Base-by-base conservation (phyloP, 768 basidiomycete species). In the Leccinum obscurum region DNA sequence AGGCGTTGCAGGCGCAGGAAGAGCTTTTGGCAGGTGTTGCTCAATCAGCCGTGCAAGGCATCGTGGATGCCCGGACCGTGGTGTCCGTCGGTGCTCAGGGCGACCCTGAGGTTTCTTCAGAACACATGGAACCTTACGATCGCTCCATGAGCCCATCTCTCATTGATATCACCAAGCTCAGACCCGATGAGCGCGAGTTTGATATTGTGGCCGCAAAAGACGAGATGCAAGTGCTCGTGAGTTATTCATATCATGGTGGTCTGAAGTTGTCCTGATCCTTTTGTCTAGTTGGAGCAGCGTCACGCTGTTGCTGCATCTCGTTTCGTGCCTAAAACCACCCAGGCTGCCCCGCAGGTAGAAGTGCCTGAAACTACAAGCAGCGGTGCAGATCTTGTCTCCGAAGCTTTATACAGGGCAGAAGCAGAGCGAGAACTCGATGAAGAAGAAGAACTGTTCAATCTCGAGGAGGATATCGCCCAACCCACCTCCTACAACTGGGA, bases 401-500 rank as follows among this genome's bases (percentile, higher is more conserved):
- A 98, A 70, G 92, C 93, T 11, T 75, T 95, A 55, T 95, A 95
- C 68, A 86, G 92, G 66, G 93, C 90, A 1, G 94, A 95, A 72
- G 93, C 92, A 8, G 93, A 94, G 71, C 88, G 88, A 64, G 93
- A 97, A 57, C 80, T 98, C 59, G 96, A 98, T 64, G 94, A 96
- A 66, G 95, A 97, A 73, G 95, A 98, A 71, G 95, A 97, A 68
- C 75, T 95, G 5, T 97, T 96, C 81, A 96, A 95, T 68, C 81
- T 94, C 28, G 95, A 98, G 73, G 94, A 95, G 73, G 88, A 89
- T 60, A 88, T 97, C 54, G 79, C 79, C 17, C 86, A 92, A 65
- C 89, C 92, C 15, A 89, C 87, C 2, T 86, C 88, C 4, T 98
- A 98, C 75, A 93, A 93, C 67, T 98, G 96, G 97, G 95, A 96